Evolutionary conservation across 345 rosid species (phyloP).

Genomic region (Mercurialis annua): DNA sequence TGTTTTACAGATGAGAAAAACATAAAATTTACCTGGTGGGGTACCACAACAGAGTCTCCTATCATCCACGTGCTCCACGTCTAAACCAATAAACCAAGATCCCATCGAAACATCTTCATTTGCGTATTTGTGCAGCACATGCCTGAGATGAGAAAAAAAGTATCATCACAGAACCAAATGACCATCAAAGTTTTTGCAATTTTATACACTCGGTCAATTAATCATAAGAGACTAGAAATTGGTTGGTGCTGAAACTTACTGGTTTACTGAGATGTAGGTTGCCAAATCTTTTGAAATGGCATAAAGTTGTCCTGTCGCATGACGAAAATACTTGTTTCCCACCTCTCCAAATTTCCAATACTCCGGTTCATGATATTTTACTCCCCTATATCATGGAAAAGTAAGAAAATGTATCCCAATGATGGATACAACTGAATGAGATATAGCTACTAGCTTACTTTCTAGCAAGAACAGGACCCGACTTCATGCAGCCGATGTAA

Average conservation of each 20-base stretch:
- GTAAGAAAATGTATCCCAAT: background rate
- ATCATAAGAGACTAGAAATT: background rate
- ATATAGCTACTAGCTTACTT: constrained; percentile 43
- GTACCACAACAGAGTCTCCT: constrained; percentile 71
- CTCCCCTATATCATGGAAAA: constrained; percentile 45
- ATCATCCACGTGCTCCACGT: constrained; percentile 41
- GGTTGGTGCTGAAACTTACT: constrained; percentile 41
- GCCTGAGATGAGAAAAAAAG: constrained; percentile 34
- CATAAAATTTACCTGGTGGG: constrained; percentile 52
- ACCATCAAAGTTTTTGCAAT: background rate
- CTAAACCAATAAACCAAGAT: constrained; percentile 47
- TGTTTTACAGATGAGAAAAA: background rate
- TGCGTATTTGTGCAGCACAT: constrained; percentile 46
- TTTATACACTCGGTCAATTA: background rate
- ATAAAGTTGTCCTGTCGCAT: constrained; percentile 86
- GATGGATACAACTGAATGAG: background rate
- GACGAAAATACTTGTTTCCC: constrained; percentile 82
- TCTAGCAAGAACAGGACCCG: constrained; percentile 81
- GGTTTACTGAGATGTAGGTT: constrained; percentile 62
- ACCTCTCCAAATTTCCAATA: constrained; percentile 80
- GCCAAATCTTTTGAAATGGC: constrained; percentile 87
- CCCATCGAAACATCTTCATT: constrained; percentile 53
- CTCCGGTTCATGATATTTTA: constrained; percentile 87
- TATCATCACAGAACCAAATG: constrained; percentile 3
- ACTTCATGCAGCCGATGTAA: constrained; percentile 94